Base-by-base conservation (phyloP, 768 basidiomycete genomes). In the Lactifluus echinatus region DNA sequence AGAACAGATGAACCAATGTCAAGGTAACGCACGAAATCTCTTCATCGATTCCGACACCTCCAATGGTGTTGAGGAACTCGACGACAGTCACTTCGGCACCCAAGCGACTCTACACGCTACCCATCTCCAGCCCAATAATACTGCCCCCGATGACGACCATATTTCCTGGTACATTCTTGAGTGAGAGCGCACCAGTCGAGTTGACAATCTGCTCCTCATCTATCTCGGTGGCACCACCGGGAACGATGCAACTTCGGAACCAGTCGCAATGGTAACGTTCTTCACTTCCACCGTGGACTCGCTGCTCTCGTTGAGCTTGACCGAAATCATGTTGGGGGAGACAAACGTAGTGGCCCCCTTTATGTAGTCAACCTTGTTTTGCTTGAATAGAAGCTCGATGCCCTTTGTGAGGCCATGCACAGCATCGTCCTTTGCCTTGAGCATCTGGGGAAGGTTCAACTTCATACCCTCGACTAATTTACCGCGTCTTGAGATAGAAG, bases 281-380 rank as follows among this genome's bases (percentile, higher is more conserved):
- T 94, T 95, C 23, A 85, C 81, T 64, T 93, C 87, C 33, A 99
- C 76, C 66, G 91, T 83, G 14, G 89, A 85, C 70, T 86, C 80
- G 8, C 89, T 88, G 36, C 91, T 93, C 17, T 93, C 89, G 65
- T 83, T 81, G 31, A 97, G 81, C 53, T 83, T 70, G 50, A 99
- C 88, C 28, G 86, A 74, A 56, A 99, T 76, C 33, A 77, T 76
- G 45, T 75, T 89, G 1, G 89, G 76, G 0, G 88, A 87, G 19
- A 85, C 74, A 71, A 98, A 98, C 1, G 93, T 93, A 3, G 84
- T 95, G 26, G 85, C 60, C 45, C 96, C 96, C 75, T 96, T 96
- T 80, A 95, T 88, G 75, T 97, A 98, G 71, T 97, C 93, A 64
- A 99, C 91, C 70, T 94, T 94, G 79, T 98, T 92, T 70, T 95